These are phyloP conservation scores for Neodidymelliopsis sp. DNA, from an alignment of 2,329 filamentous ascomycete species.

Conservation along the genomic window DNA sequence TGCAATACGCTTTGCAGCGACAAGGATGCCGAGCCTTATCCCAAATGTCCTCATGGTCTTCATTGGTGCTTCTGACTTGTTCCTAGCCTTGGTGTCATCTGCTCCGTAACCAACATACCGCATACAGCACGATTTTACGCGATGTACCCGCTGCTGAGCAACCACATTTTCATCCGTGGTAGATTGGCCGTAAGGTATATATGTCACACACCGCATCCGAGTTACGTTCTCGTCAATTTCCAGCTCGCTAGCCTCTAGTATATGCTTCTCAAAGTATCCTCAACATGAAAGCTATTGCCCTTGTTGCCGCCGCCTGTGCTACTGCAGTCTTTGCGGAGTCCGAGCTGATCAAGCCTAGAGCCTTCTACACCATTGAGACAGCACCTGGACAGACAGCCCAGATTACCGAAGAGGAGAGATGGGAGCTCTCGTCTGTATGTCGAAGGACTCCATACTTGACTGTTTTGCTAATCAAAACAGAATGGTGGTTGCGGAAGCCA, in stretches of 20 bases:
- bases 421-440: constrained; percentile 76
- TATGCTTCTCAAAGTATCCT: not conserved
- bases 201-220: too few species aligned
- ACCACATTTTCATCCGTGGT: not conserved
- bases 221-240: too few species aligned
- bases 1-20: constrained; percentile 6
- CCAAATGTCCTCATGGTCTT: not conserved
- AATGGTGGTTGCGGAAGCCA: constrained; percentile 27
- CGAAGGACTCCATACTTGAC: rapidly evolving
- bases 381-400: constrained; percentile 78
- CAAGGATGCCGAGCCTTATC: constrained; percentile 14
- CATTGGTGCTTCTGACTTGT: constrained; percentile 8
- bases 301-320: constrained; percentile 21
- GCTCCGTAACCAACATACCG: not conserved
- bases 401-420: constrained; percentile 92
- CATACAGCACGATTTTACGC: constrained; percentile 3
- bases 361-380: constrained; percentile 77
- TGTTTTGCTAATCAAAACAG: constrained; percentile 6
- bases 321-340: constrained; percentile 20
- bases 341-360: constrained; percentile 21
- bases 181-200: not conserved
- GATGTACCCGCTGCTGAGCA: constrained; percentile 10
- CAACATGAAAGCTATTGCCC: constrained; percentile 14
- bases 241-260: not conserved
- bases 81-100: constrained; percentile 12